Evolutionary conservation across 352 stramenopile genomes (phyloP), one percentile per base, ranked within the genome.

Genomic region (Pythium brachiatum): DNA sequence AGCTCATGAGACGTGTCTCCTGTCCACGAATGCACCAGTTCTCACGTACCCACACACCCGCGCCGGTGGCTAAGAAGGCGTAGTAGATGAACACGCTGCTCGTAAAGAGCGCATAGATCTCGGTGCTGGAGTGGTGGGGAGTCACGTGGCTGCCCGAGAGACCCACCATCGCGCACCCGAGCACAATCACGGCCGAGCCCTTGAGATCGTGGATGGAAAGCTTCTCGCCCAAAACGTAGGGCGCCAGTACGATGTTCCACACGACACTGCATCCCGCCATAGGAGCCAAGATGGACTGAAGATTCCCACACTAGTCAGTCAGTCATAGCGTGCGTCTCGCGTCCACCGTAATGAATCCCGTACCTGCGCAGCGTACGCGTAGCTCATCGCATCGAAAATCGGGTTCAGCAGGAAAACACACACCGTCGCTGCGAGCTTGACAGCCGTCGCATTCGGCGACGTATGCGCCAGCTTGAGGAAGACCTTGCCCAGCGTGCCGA

Each of bases 261-360:
- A 95, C 83, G 44, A 95, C 86, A 53, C 86, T 95, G 66, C 90
- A 95, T 44, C 86, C 86, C 2, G 86, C 83, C 86, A 95, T 95
- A 2, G 86, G 86, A 20, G 86, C 86, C 39, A 95, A 72, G 52
- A 95, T 92, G 21, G 83, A 93, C 80, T 95, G 43, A 6, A 41
- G 12, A n/a, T 11, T n/a, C 53, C 6, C 52, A 56, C 11, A 15
- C 1, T 4, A 23, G n/a, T 27, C 20, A 32, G 46, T 53, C 46
- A 53, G 46, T 5, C 11, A 11, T 8, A 3, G 18, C 7, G 27
- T 23, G 13, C 46, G 5, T 32, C 44, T 31, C 21, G 25, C 25
- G 44, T 34, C 46, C 46, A 29, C 5, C 46, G 16, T 46, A 20
- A 23, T 41, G 13, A 9, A 7, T 5, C 20, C 12, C 62, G 60